phyloP scores from a whole-genome alignment of 805 yeast species.

The Candida hungchunana region DNA sequence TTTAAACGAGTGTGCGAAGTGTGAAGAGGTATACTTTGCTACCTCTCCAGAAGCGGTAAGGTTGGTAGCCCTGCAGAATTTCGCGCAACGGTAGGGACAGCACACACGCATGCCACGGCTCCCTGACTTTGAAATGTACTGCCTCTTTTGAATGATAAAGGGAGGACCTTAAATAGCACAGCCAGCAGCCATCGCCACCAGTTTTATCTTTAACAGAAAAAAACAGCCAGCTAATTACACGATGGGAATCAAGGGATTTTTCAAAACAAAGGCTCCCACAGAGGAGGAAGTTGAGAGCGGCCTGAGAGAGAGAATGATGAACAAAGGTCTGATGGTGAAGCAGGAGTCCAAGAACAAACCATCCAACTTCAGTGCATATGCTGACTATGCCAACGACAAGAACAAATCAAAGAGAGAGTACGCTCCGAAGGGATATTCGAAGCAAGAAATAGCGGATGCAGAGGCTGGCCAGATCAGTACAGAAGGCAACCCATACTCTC shows the following conservation, averaged over 20 bases:
- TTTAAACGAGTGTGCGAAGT: no score
- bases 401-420: slow-evolving; percentile 29
- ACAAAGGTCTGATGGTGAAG: slow-evolving; percentile 40
- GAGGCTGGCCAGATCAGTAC: slow-evolving; percentile 4
- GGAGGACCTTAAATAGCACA: no score
- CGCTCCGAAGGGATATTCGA: slow-evolving; percentile 38
- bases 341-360: slow-evolving; percentile 29
- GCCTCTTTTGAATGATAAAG: no score
- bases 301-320: slow-evolving; percentile 37
- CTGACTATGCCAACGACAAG: slow-evolving; percentile 41
- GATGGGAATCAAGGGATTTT: slow-evolving; percentile 48
- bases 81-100: no score
- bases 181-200: no score
- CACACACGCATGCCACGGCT: no score
- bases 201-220: no score
- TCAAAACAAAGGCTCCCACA: slow-evolving; percentile 42
- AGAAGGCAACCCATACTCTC: slow-evolving; percentile 4
- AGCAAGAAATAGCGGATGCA: slow-evolving; percentile 22
- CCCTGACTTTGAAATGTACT: no score
- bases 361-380: slow-evolving; percentile 45
- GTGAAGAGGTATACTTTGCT: no score
- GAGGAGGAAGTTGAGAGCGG: slow-evolving; percentile 39
- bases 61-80: no score
- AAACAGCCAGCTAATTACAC: no score
- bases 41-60: no score